Percentiles rank a stretch among this genome's conserved stretches.
Evolutionary conservation across 345 rosid genomes (phyloP).

Genomic region (Heritiera littoralis): DNA sequence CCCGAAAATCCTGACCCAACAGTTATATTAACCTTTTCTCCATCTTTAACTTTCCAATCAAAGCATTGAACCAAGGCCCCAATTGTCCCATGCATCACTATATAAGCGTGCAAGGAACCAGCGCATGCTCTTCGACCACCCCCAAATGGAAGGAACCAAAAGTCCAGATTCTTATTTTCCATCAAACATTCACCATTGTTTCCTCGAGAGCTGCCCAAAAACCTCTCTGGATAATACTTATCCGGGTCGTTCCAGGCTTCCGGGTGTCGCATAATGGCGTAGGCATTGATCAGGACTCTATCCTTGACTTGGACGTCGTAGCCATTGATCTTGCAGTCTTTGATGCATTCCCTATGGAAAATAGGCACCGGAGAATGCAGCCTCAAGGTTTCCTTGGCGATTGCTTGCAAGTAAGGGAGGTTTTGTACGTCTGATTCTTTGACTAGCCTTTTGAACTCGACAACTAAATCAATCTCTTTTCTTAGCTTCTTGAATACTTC

Average conservation of each 20-base stretch:
- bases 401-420: slow-evolving; percentile 50
- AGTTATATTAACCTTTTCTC: slow-evolving; percentile 28
- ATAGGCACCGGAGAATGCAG: slow-evolving; percentile 49
- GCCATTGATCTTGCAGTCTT: slow-evolving; percentile 40
- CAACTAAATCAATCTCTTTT: slow-evolving; percentile 41
- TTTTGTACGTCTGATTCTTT: slow-evolving; percentile 39
- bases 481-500: slow-evolving; percentile 34
- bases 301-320: slow-evolving; percentile 35
- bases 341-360: slow-evolving; percentile 44
- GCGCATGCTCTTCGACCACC: slow-evolving; percentile 58
- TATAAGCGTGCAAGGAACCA: slow-evolving; percentile 53
- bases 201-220: slow-evolving; percentile 26
- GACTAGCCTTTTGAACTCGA: slow-evolving; percentile 31
- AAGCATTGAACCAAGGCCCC: slow-evolving; percentile 43
- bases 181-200: slow-evolving; percentile 26
- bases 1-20: slow-evolving; percentile 32
- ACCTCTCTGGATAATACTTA: slow-evolving; percentile 40
- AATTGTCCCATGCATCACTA: slow-evolving; percentile 39
- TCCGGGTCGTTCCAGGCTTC: slow-evolving; percentile 37
- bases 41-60: slow-evolving; percentile 40
- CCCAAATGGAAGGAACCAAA: slow-evolving; percentile 56
- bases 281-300: slow-evolving; percentile 40
- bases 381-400: slow-evolving; percentile 40
- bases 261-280: slow-evolving; percentile 48
- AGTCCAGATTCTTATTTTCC: slow-evolving; percentile 34